These are phyloP conservation scores for Tylopilus balloui DNA, from an alignment of 768 basidiomycete genomes.

Conservation along the genomic window DNA sequence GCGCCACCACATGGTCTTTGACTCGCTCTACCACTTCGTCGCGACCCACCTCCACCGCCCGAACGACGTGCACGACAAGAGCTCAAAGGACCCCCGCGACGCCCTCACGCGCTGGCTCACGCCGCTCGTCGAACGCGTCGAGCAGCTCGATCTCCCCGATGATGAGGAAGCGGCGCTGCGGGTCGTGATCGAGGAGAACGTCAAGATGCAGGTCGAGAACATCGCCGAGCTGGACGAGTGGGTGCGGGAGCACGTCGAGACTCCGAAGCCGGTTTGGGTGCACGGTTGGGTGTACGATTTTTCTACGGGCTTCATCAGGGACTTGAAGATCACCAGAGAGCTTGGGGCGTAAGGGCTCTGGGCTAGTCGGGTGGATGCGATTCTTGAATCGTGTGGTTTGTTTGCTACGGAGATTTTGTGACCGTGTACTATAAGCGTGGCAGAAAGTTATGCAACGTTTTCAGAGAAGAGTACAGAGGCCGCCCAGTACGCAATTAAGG, in stretches of 20 bases:
- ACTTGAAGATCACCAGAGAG: conserved; percentile 46
- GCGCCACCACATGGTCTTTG: conserved; percentile 9
- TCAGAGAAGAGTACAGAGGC: too few species aligned
- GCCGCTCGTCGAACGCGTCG: conserved; percentile 56
- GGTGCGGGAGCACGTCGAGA: not conserved
- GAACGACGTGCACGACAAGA: conserved; percentile 11
- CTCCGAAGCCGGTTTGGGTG: conserved; percentile 48
- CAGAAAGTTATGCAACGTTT: too few species aligned
- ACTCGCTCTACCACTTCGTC: conserved; percentile 15
- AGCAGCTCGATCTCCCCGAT: conserved; percentile 34
- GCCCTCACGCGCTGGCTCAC: conserved; percentile 68
- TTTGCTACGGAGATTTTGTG: too few species aligned
- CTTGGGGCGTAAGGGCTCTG: not conserved
- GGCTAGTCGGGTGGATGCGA: too few species aligned
- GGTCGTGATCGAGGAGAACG: conserved; percentile 50
- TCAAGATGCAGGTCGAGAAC: conserved; percentile 38
- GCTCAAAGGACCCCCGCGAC: conserved; percentile 34
- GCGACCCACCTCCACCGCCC: conserved; percentile 31
- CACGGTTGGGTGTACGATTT: conserved; percentile 76
- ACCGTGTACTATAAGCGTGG: too few species aligned
- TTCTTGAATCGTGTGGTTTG: too few species aligned
- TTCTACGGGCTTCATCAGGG: conserved; percentile 51
- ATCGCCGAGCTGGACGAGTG: not conserved
- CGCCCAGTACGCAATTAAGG: too few species aligned
- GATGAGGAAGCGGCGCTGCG: conserved; percentile 29